Evolutionary conservation across 805 yeast species (phyloP).

Genomic region (Starmerella gropengiesseri): DNA sequence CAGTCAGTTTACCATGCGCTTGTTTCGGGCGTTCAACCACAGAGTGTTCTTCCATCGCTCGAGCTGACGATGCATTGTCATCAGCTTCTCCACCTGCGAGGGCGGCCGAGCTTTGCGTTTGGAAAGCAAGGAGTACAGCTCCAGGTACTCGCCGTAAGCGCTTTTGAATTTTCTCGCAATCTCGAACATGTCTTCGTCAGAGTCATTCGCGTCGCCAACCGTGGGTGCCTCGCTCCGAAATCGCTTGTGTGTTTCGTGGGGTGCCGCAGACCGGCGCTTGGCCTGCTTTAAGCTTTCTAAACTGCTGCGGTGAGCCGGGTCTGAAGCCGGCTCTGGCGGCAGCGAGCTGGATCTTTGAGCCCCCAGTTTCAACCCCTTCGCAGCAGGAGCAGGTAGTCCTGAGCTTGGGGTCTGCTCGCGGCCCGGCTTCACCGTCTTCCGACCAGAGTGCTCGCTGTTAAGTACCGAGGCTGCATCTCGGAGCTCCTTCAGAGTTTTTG

Average conservation of each 20-base stretch:
- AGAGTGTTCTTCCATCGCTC: constrained; percentile 46
- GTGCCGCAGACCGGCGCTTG: background rate
- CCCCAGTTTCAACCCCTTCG: background rate
- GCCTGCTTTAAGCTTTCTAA: background rate
- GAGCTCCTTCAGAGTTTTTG: constrained; percentile 2
- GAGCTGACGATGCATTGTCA: constrained; percentile 42
- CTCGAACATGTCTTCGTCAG: constrained; percentile 31
- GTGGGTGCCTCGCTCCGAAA: constrained; percentile 7
- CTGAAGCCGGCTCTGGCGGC: background rate
- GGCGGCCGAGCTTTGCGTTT: constrained; percentile 24
- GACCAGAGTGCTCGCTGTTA: background rate
- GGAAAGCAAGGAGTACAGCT: constrained; percentile 33
- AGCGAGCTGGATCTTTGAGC: background rate
- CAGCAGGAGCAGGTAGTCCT: background rate
- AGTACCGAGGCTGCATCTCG: too few relatives aligned
- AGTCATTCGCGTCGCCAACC: constrained; percentile 12
- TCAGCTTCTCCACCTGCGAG: constrained; percentile 33
- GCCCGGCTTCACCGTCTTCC: too few relatives aligned
- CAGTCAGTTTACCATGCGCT: constrained; percentile 10
- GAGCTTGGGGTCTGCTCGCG: background rate
- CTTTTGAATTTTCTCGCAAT: constrained; percentile 40
- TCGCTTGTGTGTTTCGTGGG: background rate
- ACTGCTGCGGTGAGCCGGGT: background rate
- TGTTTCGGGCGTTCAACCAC: constrained; percentile 31
- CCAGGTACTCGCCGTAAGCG: constrained; percentile 41